Evolutionary conservation across 2,329 filamentous ascomycete genomes (phyloP).

Genomic region (Alternaria brassicae): DNA sequence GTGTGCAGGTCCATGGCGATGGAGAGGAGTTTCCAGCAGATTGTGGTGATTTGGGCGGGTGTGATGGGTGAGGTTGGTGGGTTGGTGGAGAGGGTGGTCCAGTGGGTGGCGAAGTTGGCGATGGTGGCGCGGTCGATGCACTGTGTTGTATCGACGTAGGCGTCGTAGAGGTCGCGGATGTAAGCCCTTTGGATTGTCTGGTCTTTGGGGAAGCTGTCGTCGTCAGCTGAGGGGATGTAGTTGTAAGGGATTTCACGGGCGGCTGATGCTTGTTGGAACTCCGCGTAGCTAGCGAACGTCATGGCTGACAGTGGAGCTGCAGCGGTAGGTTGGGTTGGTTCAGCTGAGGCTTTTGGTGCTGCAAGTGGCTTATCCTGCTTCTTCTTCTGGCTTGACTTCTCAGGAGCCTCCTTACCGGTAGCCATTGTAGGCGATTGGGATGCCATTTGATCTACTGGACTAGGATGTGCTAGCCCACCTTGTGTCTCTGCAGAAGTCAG

Average conservation of each 20-base stretch:
- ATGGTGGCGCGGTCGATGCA: constrained; percentile 6
- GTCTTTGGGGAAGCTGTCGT: constrained; percentile 3
- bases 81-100: neutral
- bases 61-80: neutral
- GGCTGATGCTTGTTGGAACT: neutral
- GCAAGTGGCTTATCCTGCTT: neutral
- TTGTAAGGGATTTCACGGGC: neutral
- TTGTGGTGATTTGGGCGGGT: neutral
- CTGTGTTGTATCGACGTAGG: constrained; percentile 4
- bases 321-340: neutral
- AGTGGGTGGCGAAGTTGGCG: neutral
- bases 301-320: neutral
- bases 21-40: constrained; percentile 3
- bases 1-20: constrained; percentile 9
- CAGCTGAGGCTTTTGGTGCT: neutral
- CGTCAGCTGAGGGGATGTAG: neutral
- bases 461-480: neutral
- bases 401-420: too few relatives aligned
- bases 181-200: neutral
- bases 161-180: neutral
- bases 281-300: neutral
- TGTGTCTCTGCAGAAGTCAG: neutral
- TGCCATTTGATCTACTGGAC: neutral
- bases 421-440: neutral
- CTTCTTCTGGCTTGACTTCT: neutral